phyloP scores from a whole-genome alignment of 2,329 filamentous ascomycete species.

The Leptosphaerulina australis region DNA sequence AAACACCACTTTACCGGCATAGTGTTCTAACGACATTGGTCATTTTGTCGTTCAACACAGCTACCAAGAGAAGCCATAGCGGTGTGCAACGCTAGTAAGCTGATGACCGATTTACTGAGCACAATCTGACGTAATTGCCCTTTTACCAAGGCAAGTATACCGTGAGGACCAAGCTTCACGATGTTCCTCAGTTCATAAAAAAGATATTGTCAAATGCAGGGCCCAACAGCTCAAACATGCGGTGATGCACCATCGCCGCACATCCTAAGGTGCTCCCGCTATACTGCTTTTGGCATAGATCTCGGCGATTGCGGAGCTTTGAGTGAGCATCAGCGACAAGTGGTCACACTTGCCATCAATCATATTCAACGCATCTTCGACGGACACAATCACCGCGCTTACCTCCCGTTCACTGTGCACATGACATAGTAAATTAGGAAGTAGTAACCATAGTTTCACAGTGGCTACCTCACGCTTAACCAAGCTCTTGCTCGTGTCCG shows the following conservation, averaged over 20 bases:
- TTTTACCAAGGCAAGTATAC: not conserved
- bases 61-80: not conserved
- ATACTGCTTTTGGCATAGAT: constrained; percentile 3
- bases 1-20: too few species aligned
- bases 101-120: not conserved
- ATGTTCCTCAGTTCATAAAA: not conserved
- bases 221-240: constrained; percentile 2
- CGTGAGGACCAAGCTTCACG: not conserved
- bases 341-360: constrained; percentile 17
- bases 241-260: constrained; percentile 16
- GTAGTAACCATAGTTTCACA: constrained; percentile 20
- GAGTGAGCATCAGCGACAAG: constrained; percentile 13
- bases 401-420: constrained; percentile 17
- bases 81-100: not conserved
- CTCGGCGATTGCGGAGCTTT: constrained; percentile 17
- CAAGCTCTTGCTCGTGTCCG: constrained; percentile 56
- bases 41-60: not conserved
- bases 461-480: constrained; percentile 45
- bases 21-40: too few species aligned
- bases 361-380: constrained; percentile 3
- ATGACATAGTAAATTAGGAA: constrained; percentile 4
- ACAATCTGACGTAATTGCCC: not conserved
- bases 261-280: constrained; percentile 11
- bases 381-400: constrained; percentile 15
- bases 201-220: not conserved